These are phyloP conservation scores for Moesziomyces antarcticus DNA, from an alignment of 1,284 basidiomycete genomes.

Conservation along the genomic window DNA sequence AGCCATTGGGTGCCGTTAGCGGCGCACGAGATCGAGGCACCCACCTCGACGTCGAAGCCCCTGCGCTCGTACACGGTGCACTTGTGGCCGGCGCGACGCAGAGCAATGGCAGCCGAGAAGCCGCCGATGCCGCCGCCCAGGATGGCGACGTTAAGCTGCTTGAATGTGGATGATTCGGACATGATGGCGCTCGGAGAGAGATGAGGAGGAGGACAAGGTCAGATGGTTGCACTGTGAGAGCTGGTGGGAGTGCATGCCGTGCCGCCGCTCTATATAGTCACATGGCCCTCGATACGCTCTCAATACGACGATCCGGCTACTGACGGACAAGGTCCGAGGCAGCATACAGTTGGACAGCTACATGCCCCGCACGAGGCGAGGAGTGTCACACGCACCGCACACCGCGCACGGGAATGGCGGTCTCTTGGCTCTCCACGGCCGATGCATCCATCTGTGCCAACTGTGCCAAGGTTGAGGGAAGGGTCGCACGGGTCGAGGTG, in stretches of 20 bases:
- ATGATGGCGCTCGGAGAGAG: conserved; percentile 4
- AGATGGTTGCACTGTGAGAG: not conserved
- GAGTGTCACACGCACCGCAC: no score
- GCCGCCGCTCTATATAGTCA: no score
- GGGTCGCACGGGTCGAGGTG: not conserved
- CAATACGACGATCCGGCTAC: no score
- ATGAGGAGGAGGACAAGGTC: not conserved
- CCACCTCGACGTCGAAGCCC: conserved; percentile 46
- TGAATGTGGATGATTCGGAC: conserved; percentile 32
- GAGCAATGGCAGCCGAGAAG: conserved; percentile 34
- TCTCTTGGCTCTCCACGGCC: no score
- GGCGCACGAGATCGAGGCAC: conserved; percentile 50
- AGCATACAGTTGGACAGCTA: no score
- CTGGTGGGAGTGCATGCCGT: no score
- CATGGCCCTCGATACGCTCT: no score
- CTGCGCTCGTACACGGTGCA: conserved; percentile 48
- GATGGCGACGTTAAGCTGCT: conserved; percentile 46
- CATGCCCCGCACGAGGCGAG: no score
- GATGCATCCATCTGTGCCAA: no score
- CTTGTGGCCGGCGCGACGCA: conserved; percentile 46
- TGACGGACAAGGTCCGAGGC: no score
- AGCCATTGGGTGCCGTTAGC: conserved; percentile 51
- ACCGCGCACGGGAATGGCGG: no score
- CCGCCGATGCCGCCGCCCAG: conserved; percentile 50
- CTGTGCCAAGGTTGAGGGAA: no score